Evolutionary conservation across 768 basidiomycete genomes (phyloP), one percentile per base, ranked within the genome.

Genomic region (Hortiboletus campestris): DNA sequence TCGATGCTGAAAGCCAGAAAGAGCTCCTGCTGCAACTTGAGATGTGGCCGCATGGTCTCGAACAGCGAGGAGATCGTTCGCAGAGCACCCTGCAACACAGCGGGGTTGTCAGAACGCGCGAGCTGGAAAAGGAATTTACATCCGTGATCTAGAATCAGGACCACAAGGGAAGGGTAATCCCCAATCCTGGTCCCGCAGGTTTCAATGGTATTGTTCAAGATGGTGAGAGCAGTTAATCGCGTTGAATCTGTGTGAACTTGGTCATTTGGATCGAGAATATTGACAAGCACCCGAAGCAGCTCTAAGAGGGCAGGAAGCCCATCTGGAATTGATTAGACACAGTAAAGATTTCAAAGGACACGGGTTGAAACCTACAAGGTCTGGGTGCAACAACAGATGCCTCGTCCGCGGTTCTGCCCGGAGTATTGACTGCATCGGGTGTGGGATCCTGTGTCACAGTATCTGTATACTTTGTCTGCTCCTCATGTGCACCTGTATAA

Each of bases 111-210:
- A 2, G 94, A 94, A 35, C 95, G 84, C 20, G 94, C 94, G 35
- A 99, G 84, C 74, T 97, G 95, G 79, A 99, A 98, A 32, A 99
- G 84, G 67, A 89, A 94, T 75, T 96, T 95, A 80, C 96, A 98
- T 1, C 91, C 94, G 46, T 88, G 80, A 67, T 99, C 96, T 14
- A 90, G 74, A 34, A 98, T 77, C 52, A 98, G 84, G 28, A 80
- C 77, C 47, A 84, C 76, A 34, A 98, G 75, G 8, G 91, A 91
- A 8, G 89, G 84, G 70, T 89, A 98, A 28, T 81, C 75, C 25
- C 86, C 84, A 51, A 99, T 83, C 40, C 79, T 81, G 8, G 80
- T 70, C 8, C 94, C 95, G 19, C 92, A 84, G 49, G 86, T 84
- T 70, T 98, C 93, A 51, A 98, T 85, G 3, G 92, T 89, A 20